Evolutionary conservation across 306 rosid genomes (phyloP).

Genomic region (Vigna reflexopilosa): DNA sequence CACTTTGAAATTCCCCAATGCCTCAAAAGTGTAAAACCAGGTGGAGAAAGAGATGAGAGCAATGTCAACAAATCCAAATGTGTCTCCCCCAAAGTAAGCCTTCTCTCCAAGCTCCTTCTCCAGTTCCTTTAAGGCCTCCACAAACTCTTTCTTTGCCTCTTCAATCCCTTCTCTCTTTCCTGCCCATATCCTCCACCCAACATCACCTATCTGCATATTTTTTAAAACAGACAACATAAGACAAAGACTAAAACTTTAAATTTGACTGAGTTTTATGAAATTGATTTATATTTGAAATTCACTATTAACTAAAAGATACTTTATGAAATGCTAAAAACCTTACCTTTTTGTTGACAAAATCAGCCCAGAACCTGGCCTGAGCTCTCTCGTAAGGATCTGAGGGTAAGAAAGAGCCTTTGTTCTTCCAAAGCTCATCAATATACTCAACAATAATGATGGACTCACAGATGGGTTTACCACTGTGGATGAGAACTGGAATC

Average conservation of each 20-base stretch:
- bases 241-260: not conserved
- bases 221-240: no score
- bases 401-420: not conserved
- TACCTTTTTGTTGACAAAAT: not conserved
- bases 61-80: conserved; percentile 55
- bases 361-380: not conserved
- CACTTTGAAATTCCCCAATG: conserved; percentile 43
- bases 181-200: conserved; percentile 34
- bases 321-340: no score
- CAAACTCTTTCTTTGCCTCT: conserved; percentile 43
- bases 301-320: not conserved
- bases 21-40: conserved; percentile 49
- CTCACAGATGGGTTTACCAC: conserved; percentile 42
- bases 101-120: conserved; percentile 53
- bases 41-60: conserved; percentile 41
- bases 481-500: conserved; percentile 51
- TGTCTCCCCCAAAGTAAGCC: conserved; percentile 52
- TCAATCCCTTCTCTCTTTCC: conserved; percentile 43
- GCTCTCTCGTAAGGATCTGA: not conserved
- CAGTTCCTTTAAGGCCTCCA: conserved; percentile 42
- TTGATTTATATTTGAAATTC: no score
- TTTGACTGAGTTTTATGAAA: no score
- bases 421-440: not conserved
- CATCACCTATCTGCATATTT: conserved; percentile 35
- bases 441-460: not conserved